phyloP scores from a whole-genome alignment of 805 yeast genomes.

The Yarrowia osloensis region DNA sequence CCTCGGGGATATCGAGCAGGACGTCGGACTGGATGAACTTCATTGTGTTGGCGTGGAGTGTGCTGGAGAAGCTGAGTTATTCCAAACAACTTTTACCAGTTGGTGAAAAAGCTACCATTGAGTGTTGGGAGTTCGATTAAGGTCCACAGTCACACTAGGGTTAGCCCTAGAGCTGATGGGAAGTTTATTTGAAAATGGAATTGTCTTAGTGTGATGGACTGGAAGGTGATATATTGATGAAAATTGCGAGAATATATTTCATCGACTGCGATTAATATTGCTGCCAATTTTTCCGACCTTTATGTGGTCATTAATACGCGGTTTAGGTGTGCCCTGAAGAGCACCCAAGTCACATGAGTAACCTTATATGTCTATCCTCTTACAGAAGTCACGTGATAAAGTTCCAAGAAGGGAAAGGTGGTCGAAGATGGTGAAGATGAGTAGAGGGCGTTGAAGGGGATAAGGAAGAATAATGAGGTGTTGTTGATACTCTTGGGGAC shows the following conservation, averaged over 20 bases:
- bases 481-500: neutral
- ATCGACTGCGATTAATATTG: no score
- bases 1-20: constrained; percentile 84
- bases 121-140: neutral
- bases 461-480: no score
- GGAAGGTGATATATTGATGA: neutral
- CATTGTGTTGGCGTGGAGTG: constrained; percentile 47
- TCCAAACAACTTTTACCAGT: neutral
- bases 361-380: neutral
- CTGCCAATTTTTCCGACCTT: neutral
- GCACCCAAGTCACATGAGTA: neutral
- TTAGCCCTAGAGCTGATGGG: neutral
- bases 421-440: neutral
- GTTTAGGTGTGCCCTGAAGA: neutral
- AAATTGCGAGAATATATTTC: neutral
- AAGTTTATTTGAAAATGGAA: neutral
- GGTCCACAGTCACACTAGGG: constrained; percentile 24
- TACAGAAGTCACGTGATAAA: neutral
- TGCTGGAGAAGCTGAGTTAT: constrained; percentile 20
- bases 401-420: neutral
- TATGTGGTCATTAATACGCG: neutral
- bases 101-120: constrained; percentile 1
- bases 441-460: neutral
- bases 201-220: no score
- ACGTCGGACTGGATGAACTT: constrained; percentile 89